These are phyloP conservation scores for Gossypium turneri DNA, from an alignment of 345 rosid species.

Conservation along the genomic window DNA sequence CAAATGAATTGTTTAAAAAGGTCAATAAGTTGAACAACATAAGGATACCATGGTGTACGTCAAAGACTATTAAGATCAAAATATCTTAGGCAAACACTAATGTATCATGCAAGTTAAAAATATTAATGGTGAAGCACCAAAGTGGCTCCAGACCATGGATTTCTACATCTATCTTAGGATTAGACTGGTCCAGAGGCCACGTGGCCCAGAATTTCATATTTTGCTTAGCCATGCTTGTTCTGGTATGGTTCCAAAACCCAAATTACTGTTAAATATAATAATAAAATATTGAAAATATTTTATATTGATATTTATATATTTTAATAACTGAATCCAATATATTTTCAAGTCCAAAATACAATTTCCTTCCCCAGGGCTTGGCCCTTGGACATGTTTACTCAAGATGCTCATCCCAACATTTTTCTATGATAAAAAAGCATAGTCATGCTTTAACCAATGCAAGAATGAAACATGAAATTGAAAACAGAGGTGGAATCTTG, in stretches of 20 bases:
- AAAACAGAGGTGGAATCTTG: neutral
- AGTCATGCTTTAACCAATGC: neutral
- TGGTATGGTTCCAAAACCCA: neutral
- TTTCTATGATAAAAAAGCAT: neutral
- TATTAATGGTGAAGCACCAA: neutral
- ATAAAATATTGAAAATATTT: neutral
- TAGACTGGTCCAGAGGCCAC: neutral
- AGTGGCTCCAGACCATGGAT: conserved; percentile 2
- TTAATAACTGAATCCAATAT: neutral
- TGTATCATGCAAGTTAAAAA: neutral
- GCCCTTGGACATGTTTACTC: neutral
- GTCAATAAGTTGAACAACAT: neutral
- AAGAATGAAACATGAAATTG: neutral
- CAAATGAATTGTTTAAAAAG: conserved; percentile 9
- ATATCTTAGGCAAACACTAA: neutral
- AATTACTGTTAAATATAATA: neutral
- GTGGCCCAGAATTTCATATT: neutral
- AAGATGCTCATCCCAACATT: neutral
- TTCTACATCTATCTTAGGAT: neutral
- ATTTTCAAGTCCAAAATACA: neutral
- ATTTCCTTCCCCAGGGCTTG: neutral
- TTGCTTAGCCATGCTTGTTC: neutral
- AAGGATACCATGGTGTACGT: neutral
- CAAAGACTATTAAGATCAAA: neutral
- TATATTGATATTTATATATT: neutral